Evolutionary conservation across 306 rosid genomes (phyloP), one percentile per base, ranked within the genome.

Genomic region (Acacia acuminata): DNA sequence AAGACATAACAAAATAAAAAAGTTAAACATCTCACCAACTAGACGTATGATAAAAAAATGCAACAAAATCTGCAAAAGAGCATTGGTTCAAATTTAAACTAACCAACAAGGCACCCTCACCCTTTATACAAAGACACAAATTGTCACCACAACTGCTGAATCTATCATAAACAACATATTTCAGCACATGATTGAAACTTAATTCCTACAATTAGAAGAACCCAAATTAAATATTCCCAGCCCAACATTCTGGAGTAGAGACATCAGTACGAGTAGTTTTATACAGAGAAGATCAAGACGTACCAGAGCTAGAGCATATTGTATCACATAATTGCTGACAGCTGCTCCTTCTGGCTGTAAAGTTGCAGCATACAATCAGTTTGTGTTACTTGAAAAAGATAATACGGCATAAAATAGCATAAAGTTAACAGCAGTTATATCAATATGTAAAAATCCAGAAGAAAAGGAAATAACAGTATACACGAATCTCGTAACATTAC

Each of bases 331-430:
- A 85, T 96, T 96, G 90, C 73, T 76, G 75, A 86, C 83, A 81
- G 99, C 98, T 76, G 97, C 97, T 86, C 97, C 99, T 88, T 96
- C 99, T 40, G 99, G 99, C 99, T 96, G 98, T 63, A 84, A 82
- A 84, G 63, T 79, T 43, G 76, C 34, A 69, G 81, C 81, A 85
- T 32, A 73, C 82, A 66, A 79, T 80, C 81, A 83, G 44, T 76
- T 87, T 60, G 24, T 71, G 44, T 36, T 70, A 60, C 19, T 69
- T n/a, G 48, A 61, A 64, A 70, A 67, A 73, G 51, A 81, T 55
- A 82, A 71, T 44, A 78, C 14, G 65, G 72, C 38, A 56, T 17
- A 42, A 44, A 43, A 82, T 36, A 51, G 36, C 53, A 76, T 17
- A 75, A 55, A 66, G 38, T 19, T 24, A 55, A 76, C 20, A 44